Evolutionary conservation across 164 flowering plant species (phyloP).

Genomic region (Magnolia kwangsiensis): DNA sequence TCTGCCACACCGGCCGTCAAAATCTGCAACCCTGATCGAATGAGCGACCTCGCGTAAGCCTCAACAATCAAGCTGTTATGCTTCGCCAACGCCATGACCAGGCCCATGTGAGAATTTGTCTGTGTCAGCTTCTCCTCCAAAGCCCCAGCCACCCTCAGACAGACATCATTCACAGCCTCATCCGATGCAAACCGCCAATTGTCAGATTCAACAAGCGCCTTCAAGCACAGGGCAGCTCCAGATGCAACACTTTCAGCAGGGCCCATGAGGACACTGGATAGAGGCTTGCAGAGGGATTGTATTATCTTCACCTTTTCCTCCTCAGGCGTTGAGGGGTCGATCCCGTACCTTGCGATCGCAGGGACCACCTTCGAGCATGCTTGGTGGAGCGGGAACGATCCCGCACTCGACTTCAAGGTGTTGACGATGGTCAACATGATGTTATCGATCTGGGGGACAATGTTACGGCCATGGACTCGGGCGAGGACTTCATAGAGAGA

Average conservation of each 20-base stretch:
- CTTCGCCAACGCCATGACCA: conserved; percentile 81
- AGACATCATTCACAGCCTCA: conserved; percentile 82
- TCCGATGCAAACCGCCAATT: conserved; percentile 89
- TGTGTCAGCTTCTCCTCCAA: conserved; percentile 72
- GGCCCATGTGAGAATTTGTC: conserved; percentile 75
- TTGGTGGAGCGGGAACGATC: conserved; percentile 83
- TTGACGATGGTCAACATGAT: conserved; percentile 77
- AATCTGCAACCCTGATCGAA: conserved; percentile 63
- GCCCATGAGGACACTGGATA: conserved; percentile 64
- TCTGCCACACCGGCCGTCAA: conserved; percentile 54
- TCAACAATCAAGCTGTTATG: conserved; percentile 63
- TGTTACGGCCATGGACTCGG: conserved; percentile 72
- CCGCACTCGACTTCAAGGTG: conserved; percentile 76
- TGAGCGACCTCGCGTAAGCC: conserved; percentile 75
- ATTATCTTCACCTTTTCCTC: conserved; percentile 66
- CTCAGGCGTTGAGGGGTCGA: conserved; percentile 69
- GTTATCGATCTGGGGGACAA: conserved; percentile 71
- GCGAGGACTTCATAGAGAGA: conserved; percentile 90
- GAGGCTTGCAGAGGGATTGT: conserved; percentile 76
- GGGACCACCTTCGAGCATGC: conserved; percentile 92
- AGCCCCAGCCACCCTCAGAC: conserved; percentile 73
- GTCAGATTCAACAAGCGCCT: conserved; percentile 89
- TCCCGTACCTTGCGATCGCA: conserved; percentile 82
- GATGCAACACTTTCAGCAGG: conserved; percentile 71
- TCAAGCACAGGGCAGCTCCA: conserved; percentile 86